Evolutionary conservation across 2,329 filamentous ascomycete genomes (phyloP).

Genomic region (Cladosporium cucumerinum): DNA sequence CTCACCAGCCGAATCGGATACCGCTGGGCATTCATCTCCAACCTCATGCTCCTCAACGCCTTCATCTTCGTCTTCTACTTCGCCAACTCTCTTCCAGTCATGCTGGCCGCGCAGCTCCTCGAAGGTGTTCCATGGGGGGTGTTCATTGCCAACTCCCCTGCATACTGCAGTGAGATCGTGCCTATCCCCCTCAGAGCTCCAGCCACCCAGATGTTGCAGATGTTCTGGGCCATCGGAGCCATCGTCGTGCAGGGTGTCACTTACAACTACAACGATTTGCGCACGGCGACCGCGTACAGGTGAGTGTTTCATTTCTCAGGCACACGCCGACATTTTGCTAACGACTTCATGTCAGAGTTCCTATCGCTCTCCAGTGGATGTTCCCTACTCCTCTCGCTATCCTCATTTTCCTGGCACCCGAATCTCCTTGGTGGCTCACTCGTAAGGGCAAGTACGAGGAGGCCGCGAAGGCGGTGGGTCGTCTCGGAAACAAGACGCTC

Average conservation of each 20-base stretch:
- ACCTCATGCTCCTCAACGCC: conserved; percentile 55
- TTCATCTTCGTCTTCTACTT: conserved; percentile 62
- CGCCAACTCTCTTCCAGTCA: conserved; percentile 44
- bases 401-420: conserved; percentile 50
- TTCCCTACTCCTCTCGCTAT: conserved; percentile 56
- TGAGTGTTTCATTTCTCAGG: conserved; percentile 29
- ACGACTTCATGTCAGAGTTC: conserved; percentile 39
- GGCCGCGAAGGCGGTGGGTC: conserved; percentile 47
- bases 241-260: conserved; percentile 60
- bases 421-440: conserved; percentile 55
- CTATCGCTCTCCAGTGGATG: conserved; percentile 58
- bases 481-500: conserved; percentile 47
- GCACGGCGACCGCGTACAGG: conserved; percentile 41
- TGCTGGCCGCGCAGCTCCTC: conserved; percentile 55
- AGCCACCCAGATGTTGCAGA: conserved; percentile 61
- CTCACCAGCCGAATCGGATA: conserved; percentile 59
- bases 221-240: conserved; percentile 62
- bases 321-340: conserved; percentile 30
- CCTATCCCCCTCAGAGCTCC: conserved; percentile 57
- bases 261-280: conserved; percentile 49
- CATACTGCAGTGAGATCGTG: conserved; percentile 58
- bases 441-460: conserved; percentile 47
- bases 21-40: conserved; percentile 56
- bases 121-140: conserved; percentile 64
- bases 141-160: conserved; percentile 63